Conservation (phyloP, 2,329 filamentous ascomycete genomes). For the Colletotrichum incanum region DNA sequence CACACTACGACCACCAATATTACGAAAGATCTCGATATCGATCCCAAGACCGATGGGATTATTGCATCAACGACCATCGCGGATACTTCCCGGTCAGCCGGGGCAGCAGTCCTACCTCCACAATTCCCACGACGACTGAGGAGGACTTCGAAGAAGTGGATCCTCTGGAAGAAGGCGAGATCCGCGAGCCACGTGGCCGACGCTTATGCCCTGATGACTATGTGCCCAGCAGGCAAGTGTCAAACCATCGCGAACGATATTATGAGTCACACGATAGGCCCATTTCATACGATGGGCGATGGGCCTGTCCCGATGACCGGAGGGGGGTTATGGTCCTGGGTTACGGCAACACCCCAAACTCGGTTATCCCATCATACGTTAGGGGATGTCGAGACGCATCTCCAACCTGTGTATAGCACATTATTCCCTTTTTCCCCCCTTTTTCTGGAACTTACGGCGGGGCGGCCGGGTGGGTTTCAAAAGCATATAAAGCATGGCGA, state of each 20-base stretch:
- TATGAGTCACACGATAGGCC: slow-evolving; percentile 25
- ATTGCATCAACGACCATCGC: slow-evolving; percentile 40
- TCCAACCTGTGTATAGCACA: slow-evolving; percentile 31
- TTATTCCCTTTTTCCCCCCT: slow-evolving; percentile 3
- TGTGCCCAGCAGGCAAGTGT: slow-evolving; percentile 24
- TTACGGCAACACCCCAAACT: slow-evolving; percentile 40
- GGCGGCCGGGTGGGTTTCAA: slow-evolving; percentile 5
- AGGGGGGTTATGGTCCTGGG: slow-evolving; percentile 11
- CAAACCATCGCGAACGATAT: slow-evolving; percentile 36
- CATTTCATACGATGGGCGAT: slow-evolving; percentile 26
- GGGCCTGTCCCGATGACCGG: slow-evolving; percentile 27
- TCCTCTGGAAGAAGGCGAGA: slow-evolving; percentile 35
- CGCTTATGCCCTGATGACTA: slow-evolving; percentile 14
- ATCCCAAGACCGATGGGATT: slow-evolving; percentile 39
- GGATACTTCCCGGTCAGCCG: slow-evolving; percentile 34
- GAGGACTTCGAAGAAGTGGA: slow-evolving; percentile 33
- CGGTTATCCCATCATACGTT: slow-evolving; percentile 52
- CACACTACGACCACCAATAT: slow-evolving; percentile 31
- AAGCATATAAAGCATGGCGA: slow-evolving; percentile 39
- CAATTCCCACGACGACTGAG: slow-evolving; percentile 26
- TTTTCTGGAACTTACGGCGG: slow-evolving; percentile 5
- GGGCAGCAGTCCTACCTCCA: slow-evolving; percentile 36
- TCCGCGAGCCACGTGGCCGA: slow-evolving; percentile 38
- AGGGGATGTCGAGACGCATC: slow-evolving; percentile 42
- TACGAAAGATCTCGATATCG: slow-evolving; percentile 21